Evolutionary conservation across 306 rosid species (phyloP).

Genomic region (Lathyrus sativus): DNA sequence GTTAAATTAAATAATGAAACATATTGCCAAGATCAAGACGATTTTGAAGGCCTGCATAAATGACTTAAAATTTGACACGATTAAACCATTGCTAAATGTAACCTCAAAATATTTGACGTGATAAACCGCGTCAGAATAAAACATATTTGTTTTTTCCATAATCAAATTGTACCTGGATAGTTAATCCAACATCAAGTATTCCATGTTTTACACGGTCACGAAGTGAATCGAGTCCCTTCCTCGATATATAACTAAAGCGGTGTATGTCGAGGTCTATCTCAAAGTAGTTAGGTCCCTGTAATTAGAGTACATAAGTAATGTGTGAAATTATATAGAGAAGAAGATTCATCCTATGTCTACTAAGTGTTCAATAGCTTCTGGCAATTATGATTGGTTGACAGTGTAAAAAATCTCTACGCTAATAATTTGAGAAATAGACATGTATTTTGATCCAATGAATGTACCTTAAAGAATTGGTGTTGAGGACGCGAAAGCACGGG

Average conservation of each 20-base stretch:
- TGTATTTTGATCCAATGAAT: background rate
- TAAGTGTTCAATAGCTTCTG: background rate
- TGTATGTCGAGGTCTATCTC: conserved; percentile 96
- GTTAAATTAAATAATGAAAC: conserved; percentile 13
- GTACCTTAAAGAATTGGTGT: conserved; percentile 74
- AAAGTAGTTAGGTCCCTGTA: conserved; percentile 83
- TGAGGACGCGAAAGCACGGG: conserved; percentile 97
- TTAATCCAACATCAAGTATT: conserved; percentile 78
- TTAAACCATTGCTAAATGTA: too few species aligned
- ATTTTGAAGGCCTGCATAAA: too few species aligned
- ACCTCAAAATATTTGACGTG: too few species aligned
- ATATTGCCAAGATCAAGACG: too few species aligned
- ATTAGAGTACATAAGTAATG: conserved; percentile 13
- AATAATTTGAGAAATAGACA: background rate
- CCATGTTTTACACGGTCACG: conserved; percentile 69
- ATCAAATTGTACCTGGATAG: conserved; percentile 73
- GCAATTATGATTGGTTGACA: background rate
- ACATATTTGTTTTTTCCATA: too few species aligned
- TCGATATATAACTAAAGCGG: conserved; percentile 86
- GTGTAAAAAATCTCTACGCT: background rate
- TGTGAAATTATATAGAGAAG: background rate
- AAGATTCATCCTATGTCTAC: background rate
- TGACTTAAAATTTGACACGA: too few species aligned
- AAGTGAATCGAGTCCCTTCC: conserved; percentile 90
- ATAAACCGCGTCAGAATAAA: too few species aligned